These are phyloP conservation scores for Myriosclerotinia scirpicola DNA, from an alignment of 2,329 filamentous ascomycete genomes.

Conservation along the genomic window DNA sequence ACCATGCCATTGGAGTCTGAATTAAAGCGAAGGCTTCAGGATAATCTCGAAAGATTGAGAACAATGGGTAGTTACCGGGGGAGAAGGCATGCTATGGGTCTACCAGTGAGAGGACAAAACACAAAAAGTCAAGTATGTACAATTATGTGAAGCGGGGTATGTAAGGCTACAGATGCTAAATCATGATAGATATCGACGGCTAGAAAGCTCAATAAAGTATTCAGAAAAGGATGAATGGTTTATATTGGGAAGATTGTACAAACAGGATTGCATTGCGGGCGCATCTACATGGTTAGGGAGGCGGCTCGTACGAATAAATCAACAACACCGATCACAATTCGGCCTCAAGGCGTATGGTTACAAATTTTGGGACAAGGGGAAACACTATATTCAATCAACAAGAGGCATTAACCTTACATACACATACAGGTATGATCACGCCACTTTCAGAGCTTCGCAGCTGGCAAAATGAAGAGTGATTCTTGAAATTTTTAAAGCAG, in stretches of 20 bases:
- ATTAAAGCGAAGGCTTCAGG: conserved; percentile 70
- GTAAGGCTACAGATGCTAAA: conserved; percentile 16
- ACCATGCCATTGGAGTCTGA: conserved; percentile 95
- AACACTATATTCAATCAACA: neutral
- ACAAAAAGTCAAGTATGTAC: conserved; percentile 71
- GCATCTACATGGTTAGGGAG: conserved; percentile 11
- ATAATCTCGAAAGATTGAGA: conserved; percentile 82
- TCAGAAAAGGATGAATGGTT: conserved; percentile 46
- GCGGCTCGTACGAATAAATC: neutral
- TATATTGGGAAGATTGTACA: conserved; percentile 16
- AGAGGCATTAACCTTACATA: neutral
- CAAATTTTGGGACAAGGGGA: neutral
- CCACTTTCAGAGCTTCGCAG: neutral
- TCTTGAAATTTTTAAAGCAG: neutral
- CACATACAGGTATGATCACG: neutral
- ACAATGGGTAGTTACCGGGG: conserved; percentile 92
- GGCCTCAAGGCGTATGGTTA: neutral
- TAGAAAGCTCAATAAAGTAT: conserved; percentile 60
- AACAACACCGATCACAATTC: neutral
- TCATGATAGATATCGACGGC: conserved; percentile 54
- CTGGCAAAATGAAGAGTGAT: neutral
- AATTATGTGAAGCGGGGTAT: neutral
- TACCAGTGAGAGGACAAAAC: conserved; percentile 87
- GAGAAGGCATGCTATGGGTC: conserved; percentile 84
- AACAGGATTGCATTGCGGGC: conserved; percentile 12